Evolutionary conservation across 2,329 filamentous ascomycete species (phyloP), one percentile per base, ranked within the genome.

Genomic region (Fusarium annulatum): DNA sequence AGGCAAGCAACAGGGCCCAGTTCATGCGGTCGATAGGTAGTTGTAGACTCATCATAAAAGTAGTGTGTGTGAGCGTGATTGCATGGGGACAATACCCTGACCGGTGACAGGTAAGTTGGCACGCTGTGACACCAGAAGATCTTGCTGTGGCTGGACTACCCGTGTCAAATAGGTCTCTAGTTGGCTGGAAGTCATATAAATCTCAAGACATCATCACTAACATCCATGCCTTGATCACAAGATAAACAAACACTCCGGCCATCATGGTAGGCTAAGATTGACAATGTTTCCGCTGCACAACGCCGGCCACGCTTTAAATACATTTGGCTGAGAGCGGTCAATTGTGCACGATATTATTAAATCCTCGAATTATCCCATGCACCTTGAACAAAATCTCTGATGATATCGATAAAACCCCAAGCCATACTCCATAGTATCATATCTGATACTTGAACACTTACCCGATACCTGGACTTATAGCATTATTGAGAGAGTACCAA

Each of bases 11-110:
- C 68, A 38, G 38, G 45, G 36, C 23, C 46, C 48, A 39, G 21
- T 56, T 56, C 28, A 34, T 63, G 15, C 39, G 30, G 26, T 53
- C 28, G n/a, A 42, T 28, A 30, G 41, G 46, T 33, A 33, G 55
- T 52, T 19, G 9, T 23, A 28, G 36, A 23, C 23, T 55, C 19
- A 23, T 55, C 34, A 28, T 55, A 16, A 28, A 55, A 28, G 23
- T 26, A 45, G 33, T 42, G 63, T 57, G 61, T 57, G 61, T 59
- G 59, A 67, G 71, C 58, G 62, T 71, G 71, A 41, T 39, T 72
- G 57, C 62, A 72, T 61, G 7, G 28, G 33, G 36, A 45, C 33
- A 61, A 23, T n/a, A 30, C 26, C 21, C 52, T 56, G 38, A 53
- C 39, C n/a, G 19, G 26, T 39, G 30, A 30, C 30, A 28, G 45